Conservation (phyloP, 2,329 filamentous ascomycete genomes). For the Botryotinia calthae region DNA sequence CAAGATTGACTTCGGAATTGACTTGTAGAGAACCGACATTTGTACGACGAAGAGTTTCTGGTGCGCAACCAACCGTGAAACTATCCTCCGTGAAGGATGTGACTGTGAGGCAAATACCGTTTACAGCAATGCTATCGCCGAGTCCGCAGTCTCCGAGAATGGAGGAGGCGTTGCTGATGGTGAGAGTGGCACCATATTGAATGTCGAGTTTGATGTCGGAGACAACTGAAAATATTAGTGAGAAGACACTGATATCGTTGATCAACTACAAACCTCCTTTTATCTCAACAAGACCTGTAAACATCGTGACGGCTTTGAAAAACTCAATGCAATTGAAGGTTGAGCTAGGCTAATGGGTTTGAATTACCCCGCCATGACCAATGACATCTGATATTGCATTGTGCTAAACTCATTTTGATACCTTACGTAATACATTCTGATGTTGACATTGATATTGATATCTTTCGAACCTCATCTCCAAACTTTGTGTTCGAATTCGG, state of each 20-base stretch:
- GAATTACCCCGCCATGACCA: conserved; percentile 13
- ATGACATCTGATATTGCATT: neutral
- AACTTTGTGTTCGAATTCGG: neutral
- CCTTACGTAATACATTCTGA: neutral
- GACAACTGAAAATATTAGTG: conserved; percentile 59
- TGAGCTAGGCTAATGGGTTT: conserved; percentile 1
- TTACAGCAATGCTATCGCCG: conserved; percentile 92
- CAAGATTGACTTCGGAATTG: conserved; percentile 78
- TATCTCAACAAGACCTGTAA: conserved; percentile 90
- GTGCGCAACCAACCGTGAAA: conserved; percentile 93
- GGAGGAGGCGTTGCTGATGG: conserved; percentile 69
- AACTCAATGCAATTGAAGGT: neutral
- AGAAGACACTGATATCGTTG: neutral
- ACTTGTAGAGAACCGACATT: conserved; percentile 76
- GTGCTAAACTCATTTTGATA: neutral
- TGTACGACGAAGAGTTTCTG: conserved; percentile 92
- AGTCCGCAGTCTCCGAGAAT: conserved; percentile 79
- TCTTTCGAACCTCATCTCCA: neutral
- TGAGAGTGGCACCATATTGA: conserved; percentile 84
- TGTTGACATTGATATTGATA: too few species aligned
- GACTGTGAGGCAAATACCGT: conserved; percentile 93
- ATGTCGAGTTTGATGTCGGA: conserved; percentile 78
- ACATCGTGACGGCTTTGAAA: conserved; percentile 57
- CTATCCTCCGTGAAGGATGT: conserved; percentile 60
- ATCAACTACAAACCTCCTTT: conserved; percentile 70